Evolutionary conservation across 2,329 filamentous ascomycete genomes (phyloP).

Genomic region (Trichophyton verrucosum): DNA sequence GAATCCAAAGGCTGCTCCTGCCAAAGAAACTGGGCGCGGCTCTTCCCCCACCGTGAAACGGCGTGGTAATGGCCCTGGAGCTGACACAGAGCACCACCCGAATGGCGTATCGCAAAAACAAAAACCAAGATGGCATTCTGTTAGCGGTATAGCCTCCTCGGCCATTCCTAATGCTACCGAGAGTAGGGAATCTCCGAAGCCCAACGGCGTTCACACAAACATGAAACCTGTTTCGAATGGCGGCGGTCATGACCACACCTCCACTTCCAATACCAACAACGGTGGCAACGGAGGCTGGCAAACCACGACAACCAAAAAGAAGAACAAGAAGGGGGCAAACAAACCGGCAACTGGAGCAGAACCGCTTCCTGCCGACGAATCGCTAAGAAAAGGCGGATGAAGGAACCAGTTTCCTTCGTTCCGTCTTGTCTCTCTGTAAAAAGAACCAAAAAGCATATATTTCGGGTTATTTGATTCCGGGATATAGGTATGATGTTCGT

Average conservation of each 20-base stretch:
- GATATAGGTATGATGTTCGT: not conserved
- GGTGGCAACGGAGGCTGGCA: slow-evolving; percentile 29
- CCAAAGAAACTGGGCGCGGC: slow-evolving; percentile 20
- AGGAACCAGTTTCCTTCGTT: not conserved
- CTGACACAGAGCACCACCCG: slow-evolving; percentile 21
- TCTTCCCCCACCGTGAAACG: slow-evolving; percentile 22
- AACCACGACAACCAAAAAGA: slow-evolving; percentile 30
- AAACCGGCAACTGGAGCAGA: slow-evolving; percentile 22
- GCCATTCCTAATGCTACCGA: slow-evolving; percentile 14
- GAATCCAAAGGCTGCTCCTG: slow-evolving; percentile 11
- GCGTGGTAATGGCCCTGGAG: slow-evolving; percentile 20
- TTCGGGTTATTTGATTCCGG: slow-evolving; percentile 2
- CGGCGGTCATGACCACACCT: slow-evolving; percentile 15
- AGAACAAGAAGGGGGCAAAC: slow-evolving; percentile 28
- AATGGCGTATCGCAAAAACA: slow-evolving; percentile 24
- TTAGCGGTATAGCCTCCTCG: slow-evolving; percentile 9
- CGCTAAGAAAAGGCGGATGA: slow-evolving; percentile 36
- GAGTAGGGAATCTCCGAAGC: slow-evolving; percentile 23
- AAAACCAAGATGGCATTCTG: slow-evolving; percentile 26
- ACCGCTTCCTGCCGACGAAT: slow-evolving; percentile 31
- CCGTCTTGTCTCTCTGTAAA: not conserved
- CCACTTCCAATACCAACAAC: slow-evolving; percentile 5
- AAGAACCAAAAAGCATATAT: not conserved
- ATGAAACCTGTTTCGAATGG: slow-evolving; percentile 10
- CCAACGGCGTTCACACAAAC: slow-evolving; percentile 19